These are phyloP conservation scores for Phialophora chinensis DNA, from an alignment of 2,329 filamentous ascomycete species.

Conservation along the genomic window DNA sequence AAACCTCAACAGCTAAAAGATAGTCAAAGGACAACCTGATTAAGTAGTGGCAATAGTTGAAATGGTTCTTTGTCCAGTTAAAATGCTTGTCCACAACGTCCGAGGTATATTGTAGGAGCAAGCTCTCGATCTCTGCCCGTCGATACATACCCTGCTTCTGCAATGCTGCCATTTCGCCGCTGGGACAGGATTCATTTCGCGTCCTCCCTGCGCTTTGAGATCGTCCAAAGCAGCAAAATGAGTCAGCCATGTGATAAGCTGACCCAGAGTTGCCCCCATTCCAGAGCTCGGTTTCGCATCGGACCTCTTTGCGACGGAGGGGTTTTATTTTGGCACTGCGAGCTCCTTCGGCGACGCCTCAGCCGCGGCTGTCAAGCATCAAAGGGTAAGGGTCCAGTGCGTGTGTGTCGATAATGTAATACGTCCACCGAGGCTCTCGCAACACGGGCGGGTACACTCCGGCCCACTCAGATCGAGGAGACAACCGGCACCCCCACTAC, in stretches of 20 bases:
- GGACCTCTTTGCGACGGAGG: too few species aligned
- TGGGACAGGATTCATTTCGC: not conserved
- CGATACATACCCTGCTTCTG: not conserved
- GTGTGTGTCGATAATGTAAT: not conserved
- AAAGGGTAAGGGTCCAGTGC: not conserved
- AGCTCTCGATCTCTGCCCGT: not conserved
- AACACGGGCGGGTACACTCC: not conserved
- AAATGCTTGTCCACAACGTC: not conserved
- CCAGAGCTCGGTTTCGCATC: not conserved
- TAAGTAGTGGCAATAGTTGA: too few species aligned
- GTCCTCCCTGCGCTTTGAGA: not conserved
- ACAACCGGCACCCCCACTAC: not conserved
- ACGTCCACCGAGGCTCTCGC: not conserved
- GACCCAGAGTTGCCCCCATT: not conserved
- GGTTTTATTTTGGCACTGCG: not conserved
- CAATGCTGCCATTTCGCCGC: not conserved
- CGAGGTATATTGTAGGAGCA: not conserved
- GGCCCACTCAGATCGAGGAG: not conserved
- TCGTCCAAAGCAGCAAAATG: not conserved
- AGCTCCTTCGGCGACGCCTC: not conserved
- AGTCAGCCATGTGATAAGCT: conserved; percentile 1
- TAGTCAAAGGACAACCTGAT: too few species aligned
- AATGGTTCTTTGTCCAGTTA: too few species aligned
- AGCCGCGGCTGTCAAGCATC: not conserved
- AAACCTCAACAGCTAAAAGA: too few species aligned